Evolutionary conservation across 768 basidiomycete genomes (phyloP), one percentile per base, ranked within the genome.

Genomic region (Ramaria rubella): DNA sequence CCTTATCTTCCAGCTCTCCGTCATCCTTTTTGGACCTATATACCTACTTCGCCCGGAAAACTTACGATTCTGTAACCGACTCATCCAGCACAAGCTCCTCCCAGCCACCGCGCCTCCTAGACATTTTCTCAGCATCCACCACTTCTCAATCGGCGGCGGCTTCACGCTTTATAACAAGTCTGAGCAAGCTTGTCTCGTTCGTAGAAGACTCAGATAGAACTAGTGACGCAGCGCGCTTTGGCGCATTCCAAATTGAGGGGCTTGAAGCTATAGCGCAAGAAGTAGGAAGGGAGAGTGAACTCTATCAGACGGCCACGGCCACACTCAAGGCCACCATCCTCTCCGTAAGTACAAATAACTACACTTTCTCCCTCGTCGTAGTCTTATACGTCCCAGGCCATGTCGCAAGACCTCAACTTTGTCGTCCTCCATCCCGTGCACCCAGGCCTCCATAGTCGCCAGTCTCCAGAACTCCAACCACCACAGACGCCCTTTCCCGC

Each of bases 171-270:
- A 49, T 77, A 34, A 65, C 70, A 3, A 73, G 78, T 52, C 63
- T 76, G 12, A 69, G 75, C 15, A 73, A 82, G 7, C 66, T 78
- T 11, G 68, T 77, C n/a, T 78, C 81, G 62, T 80, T 85, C 62
- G 66, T 82, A 29, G 73, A 80, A 17, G 70, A 4, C 7, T 42
- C 77, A 30, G 76, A 78, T 50, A 52, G 58, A 27, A 66, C 72
- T 9, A 66, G 76, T 40, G 68, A 73, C 15, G 33, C 50, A n/a
- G 64, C 67, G 55, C 65, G 63, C 19, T 90, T 90, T 60, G 85
- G 81, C 27, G 85, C 83, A 6, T 69, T 88, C 49, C 79, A 85
- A 58, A 64, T 90, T 40, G 70, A 73, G 1, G 75, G 75, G 17
- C 72, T 90, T 5, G 63, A 73, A 15, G 69, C 75, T 12, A 68